Conservation (phyloP, 345 rosid species). For the Melaleuca quinquenervia region DNA sequence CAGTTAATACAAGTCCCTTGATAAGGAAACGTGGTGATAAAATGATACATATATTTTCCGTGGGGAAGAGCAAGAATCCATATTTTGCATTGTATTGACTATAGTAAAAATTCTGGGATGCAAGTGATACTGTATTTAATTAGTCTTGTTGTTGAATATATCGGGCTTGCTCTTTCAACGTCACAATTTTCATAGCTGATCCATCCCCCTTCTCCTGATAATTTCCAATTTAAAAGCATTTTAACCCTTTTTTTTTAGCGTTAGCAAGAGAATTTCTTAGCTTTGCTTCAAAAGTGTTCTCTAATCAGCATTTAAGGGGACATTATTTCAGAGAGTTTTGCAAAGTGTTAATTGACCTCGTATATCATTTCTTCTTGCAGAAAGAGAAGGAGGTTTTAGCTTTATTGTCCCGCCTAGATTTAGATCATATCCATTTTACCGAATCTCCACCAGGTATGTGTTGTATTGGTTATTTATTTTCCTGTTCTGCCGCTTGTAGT, state of each 20-base stretch:
- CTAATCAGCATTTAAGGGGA: not conserved
- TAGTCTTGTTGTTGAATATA: not conserved
- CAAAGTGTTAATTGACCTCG: not conserved
- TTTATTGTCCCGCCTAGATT: conserved; percentile 76
- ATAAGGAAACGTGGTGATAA: not conserved
- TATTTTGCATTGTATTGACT: not conserved
- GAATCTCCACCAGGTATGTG: conserved; percentile 58
- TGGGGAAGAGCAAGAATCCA: not conserved
- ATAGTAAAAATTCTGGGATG: not conserved
- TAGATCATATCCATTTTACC: conserved; percentile 44
- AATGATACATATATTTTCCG: not conserved
- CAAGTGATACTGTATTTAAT: not conserved
- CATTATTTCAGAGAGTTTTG: not conserved
- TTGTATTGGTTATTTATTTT: not conserved
- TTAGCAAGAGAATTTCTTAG: not conserved
- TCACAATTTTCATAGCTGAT: not conserved
- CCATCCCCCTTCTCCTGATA: not conserved
- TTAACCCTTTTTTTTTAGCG: not conserved
- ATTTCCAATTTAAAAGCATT: not conserved
- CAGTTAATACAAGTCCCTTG: not conserved
- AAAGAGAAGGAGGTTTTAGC: conserved; percentile 80
- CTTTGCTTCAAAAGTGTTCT: not conserved
- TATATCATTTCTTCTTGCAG: conserved; percentile 30
- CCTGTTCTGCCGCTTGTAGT: not conserved
- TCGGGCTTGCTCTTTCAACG: not conserved